Evolutionary conservation across 2,329 filamentous ascomycete genomes (phyloP), one percentile per base, ranked within the genome.

Genomic region (Penicillium sp.): DNA sequence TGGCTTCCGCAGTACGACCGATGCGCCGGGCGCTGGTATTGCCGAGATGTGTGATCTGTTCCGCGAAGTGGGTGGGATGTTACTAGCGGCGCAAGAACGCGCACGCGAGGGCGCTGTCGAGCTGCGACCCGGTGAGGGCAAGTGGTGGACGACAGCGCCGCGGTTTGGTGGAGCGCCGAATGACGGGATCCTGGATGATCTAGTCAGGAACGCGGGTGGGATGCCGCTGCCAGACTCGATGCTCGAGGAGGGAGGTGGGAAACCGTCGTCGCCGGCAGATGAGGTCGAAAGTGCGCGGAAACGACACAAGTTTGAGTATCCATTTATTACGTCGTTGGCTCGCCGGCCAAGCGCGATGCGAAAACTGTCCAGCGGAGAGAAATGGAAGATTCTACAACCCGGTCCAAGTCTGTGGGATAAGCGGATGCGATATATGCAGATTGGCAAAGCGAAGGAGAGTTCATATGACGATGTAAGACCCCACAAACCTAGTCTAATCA

Each of bases 81-180:
- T 89, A 15, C 77, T 86, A 22, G 71, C 87, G 2, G 87, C 86
- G 1, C 85, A 89, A 71, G 86, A 89, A 72, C 81, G 87, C 40
- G 80, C 80, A n/a, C 79, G 86, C 56, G 81, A 88, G 68, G 86
- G 85, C 0, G 78, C 75, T 57, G 69, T 69, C 1, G 84, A 87
- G 66, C 71, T 74, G 53, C 80, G 75, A 56, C 80, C 84, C 3
- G 84, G 85, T 1, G 82, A 85, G 65, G 84, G 83, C 3, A 81
- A 85, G 68, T 89, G 87, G 86, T 89, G 85, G 85, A 84, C 85
- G 2, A 81, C 76, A 2, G 79, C 75, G 56, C 81, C 83, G 28
- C 80, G 86, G 57, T 88, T 85, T 81, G 86, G 86, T 56, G 86
- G 85, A 30, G 78, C 76, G 0, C 70, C 75, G 13, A 75, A 75